These are phyloP conservation scores for Arthrobotrys pseudoclavata DNA, from an alignment of 2,329 filamentous ascomycete species.

Conservation along the genomic window DNA sequence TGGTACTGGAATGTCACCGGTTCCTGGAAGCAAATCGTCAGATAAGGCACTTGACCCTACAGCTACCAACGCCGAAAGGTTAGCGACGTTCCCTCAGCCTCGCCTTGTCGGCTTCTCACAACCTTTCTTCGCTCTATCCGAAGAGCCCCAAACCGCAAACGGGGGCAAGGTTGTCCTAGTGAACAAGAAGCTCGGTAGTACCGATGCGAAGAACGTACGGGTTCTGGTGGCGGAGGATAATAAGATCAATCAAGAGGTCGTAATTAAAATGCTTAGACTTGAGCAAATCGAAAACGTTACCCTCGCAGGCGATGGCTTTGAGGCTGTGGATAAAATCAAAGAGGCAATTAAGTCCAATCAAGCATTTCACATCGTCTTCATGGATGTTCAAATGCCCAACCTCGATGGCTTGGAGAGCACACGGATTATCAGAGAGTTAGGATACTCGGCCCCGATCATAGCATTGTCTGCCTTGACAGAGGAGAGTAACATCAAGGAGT, in stretches of 20 bases:
- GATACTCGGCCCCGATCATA: slow-evolving; percentile 88
- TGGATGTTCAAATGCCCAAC: slow-evolving; percentile 96
- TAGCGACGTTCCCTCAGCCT: slow-evolving; percentile 75
- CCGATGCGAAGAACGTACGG: slow-evolving; percentile 69
- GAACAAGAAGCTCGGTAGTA: slow-evolving; percentile 26
- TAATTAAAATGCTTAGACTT: slow-evolving; percentile 73
- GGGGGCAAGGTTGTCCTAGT: slow-evolving; percentile 40
- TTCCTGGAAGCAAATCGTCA: slow-evolving; percentile 7
- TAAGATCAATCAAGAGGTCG: slow-evolving; percentile 74
- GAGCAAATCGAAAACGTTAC: slow-evolving; percentile 77
- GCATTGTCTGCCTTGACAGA: slow-evolving; percentile 91
- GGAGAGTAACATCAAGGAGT: slow-evolving; percentile 87
- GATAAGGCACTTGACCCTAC: slow-evolving; percentile 40
- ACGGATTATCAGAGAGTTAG: slow-evolving; percentile 84
- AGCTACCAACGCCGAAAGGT: slow-evolving; percentile 61
- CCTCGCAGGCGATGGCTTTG: slow-evolving; percentile 85
- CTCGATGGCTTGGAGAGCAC: slow-evolving; percentile 90
- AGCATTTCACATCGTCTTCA: slow-evolving; percentile 89
- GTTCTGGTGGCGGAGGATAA: slow-evolving; percentile 89
- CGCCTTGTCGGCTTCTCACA: slow-evolving; percentile 84
- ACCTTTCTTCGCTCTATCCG: slow-evolving; percentile 76
- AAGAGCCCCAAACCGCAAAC: slow-evolving; percentile 11
- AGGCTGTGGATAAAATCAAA: slow-evolving; percentile 88
- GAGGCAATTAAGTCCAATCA: slow-evolving; percentile 81
- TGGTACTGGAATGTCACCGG: slow-evolving; percentile 1